Conservation (phyloP, 352 stramenopile genomes). For the Phytopythium cucurbitacearum region DNA sequence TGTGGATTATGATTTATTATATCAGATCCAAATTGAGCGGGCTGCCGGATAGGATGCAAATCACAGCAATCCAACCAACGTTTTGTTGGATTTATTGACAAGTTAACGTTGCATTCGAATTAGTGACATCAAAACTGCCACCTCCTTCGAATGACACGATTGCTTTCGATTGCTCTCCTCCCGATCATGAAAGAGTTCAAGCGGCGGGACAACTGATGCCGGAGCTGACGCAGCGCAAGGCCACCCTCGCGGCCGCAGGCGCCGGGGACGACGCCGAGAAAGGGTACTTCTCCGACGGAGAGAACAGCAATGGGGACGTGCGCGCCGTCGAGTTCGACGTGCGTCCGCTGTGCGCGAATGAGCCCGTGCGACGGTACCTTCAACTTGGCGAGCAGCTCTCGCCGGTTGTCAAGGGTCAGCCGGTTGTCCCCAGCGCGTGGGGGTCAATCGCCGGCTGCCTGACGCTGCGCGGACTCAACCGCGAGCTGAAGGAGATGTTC, state of each 20-base stretch:
- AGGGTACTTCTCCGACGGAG: slow-evolving; percentile 9
- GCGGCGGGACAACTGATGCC: background rate
- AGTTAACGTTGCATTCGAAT: too few relatives aligned
- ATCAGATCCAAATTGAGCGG: too few relatives aligned
- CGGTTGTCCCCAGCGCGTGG: slow-evolving; percentile 1
- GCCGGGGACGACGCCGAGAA: slow-evolving; percentile 5
- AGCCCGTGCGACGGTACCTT: slow-evolving; percentile 44
- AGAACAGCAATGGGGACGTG: slow-evolving; percentile 16
- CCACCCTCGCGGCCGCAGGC: slow-evolving; percentile 8
- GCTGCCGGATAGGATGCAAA: too few relatives aligned
- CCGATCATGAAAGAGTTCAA: too few relatives aligned
- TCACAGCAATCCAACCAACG: too few relatives aligned
- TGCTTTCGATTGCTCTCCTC: too few relatives aligned
- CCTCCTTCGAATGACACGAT: too few relatives aligned
- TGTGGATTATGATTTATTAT: too few relatives aligned
- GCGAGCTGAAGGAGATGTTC: slow-evolving; percentile 84
- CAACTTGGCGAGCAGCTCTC: slow-evolving; percentile 30
- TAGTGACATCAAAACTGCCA: too few relatives aligned
- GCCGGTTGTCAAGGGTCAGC: slow-evolving; percentile 10
- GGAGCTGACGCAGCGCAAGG: slow-evolving; percentile 57
- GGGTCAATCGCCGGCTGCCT: slow-evolving; percentile 15
- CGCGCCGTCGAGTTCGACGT: slow-evolving; percentile 57
- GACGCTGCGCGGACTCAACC: slow-evolving; percentile 28
- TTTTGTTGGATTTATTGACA: too few relatives aligned
- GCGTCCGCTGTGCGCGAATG: slow-evolving; percentile 45